Base-by-base conservation (phyloP, 2,329 filamentous ascomycete genomes). In the Colletotrichum agaves region DNA sequence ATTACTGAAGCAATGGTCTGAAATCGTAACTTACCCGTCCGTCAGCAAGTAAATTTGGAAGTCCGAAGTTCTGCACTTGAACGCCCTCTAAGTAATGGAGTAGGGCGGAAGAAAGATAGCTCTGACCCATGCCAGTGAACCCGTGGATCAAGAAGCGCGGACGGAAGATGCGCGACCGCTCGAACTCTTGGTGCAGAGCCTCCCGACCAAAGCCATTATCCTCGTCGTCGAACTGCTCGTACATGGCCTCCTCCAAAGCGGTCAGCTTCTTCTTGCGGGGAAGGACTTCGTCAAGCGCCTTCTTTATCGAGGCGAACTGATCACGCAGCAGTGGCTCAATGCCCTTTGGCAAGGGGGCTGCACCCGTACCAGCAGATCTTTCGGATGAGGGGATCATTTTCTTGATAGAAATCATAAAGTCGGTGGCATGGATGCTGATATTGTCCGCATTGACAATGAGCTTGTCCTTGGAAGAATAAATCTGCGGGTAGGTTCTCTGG, bases 331-430 rank as follows among this genome's bases (percentile, higher is more conserved):
- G 83, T 15, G 96, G 94, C 74, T 94, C 93, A 57, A 99, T 87
- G 11, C 87, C 85, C 72, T 90, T 90, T 2, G 93, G 93, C 17
- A 99, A 82, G 0, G 95, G 91, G 13, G 91, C 87, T 59, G 95
- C 94, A 12, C 91, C 93, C 12, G 94, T 95, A 3, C 93, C 91
- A 0, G 93, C 90, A 52, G 95, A 95, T 70, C 96, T 87, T 78
- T 98, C 93, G 0, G 96, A 98, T 0, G 96, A 98, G 6, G 96
- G 96, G 11, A 98, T 88, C 80, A 99, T 93, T 79, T 97, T 97
- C 82, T 97, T 97, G 76, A 98, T 90, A 0, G 95, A 97, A 13
- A 98, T 87, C 92, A 97, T 97, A 74, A 99, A 99, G 78, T 99
- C 96, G 63, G 96, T 96, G 4, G 96, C 93, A 47, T 93, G 90